Percentiles rank a stretch among this genome's conserved stretches.
Conservation (phyloP, 1,139 yeast species). For the Suhomyces choctaworum region DNA sequence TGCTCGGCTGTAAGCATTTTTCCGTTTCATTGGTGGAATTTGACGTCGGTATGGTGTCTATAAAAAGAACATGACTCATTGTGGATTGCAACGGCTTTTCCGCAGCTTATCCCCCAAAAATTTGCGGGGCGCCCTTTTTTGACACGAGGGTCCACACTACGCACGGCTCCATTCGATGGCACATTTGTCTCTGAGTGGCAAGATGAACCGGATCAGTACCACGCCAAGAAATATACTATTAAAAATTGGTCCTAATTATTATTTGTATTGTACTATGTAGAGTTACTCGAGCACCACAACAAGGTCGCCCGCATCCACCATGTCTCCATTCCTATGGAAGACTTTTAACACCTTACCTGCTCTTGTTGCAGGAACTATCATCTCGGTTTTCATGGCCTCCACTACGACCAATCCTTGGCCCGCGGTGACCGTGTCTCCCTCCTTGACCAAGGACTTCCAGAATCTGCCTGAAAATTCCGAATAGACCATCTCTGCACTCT, state of each 20-base stretch:
- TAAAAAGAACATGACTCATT: no score
- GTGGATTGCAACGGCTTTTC: no score
- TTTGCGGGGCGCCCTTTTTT: no score
- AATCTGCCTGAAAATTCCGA: slow-evolving; percentile 95
- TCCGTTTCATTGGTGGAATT: no score
- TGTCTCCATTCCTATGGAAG: slow-evolving; percentile 82
- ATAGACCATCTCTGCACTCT: slow-evolving; percentile 77
- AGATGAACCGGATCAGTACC: no score
- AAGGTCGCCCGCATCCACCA: slow-evolving; percentile 94
- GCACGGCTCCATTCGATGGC: no score
- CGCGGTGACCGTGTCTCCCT: slow-evolving; percentile 71
- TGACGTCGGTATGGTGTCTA: no score
- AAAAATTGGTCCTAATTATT: background rate
- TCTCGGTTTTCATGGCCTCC: slow-evolving; percentile 98
- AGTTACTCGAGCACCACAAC: slow-evolving; percentile 68
- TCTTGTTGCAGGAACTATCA: slow-evolving; percentile 75
- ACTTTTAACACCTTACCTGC: slow-evolving; percentile 79
- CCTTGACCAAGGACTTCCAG: slow-evolving; percentile 87
- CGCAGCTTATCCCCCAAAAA: no score
- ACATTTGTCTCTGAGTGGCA: no score
- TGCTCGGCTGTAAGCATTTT: no score
- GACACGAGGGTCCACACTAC: no score
- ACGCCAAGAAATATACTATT: no score
- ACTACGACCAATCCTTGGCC: slow-evolving; percentile 86
- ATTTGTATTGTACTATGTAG: background rate